Base-by-base conservation (phyloP, 1,284 basidiomycete genomes). In the Anthracocystis setariae region DNA sequence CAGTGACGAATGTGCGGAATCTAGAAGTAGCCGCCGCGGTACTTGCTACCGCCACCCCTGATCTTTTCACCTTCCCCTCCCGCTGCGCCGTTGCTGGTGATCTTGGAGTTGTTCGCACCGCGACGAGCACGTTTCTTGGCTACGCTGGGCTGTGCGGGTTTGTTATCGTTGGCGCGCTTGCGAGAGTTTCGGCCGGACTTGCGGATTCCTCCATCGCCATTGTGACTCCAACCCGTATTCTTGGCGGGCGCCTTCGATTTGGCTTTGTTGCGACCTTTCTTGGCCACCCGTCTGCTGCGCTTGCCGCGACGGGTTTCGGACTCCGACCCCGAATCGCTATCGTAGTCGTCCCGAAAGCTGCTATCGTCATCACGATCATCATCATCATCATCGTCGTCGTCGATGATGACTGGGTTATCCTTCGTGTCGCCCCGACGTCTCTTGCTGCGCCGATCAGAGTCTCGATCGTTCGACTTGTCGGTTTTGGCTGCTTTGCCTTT, bases 11-110 rank as follows among this genome's bases (percentile, higher is more conserved):
- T 8, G 23, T 7, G 25, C 21, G 29, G 25, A 12, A 12, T 2
- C 57, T 25, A 70, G 32, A 71, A 65, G 46, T 71, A 71, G 46
- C 62, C 55, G 8, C 68, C 68, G n/a, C 58, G 68, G 33, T 65
- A 71, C 58, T 65, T 71, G 68, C 68, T 71, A 8, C 62, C 62
- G 3, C 62, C 60, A 3, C 62, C 68, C 27, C 62, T 57, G 23
- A 59, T 20, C 18, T 70, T 70, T 21, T 66, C 57, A 7, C 48
- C 45, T 5, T 43, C 54, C 12, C 61, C 54, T 8, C 35, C 35
- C 5, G 35, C 32, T 2, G 40, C 35, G 18, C 46, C 51, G 15
- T 46, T 40, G 12, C 45, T 18, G 3, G 39, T 29, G 7, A 38
- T 42, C 13, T 23, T 42, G 21, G 18, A 18, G 20, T 23, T 23